These are phyloP conservation scores for Phytomonas francai DNA, from an alignment of 208 protist species.

Conservation along the genomic window DNA sequence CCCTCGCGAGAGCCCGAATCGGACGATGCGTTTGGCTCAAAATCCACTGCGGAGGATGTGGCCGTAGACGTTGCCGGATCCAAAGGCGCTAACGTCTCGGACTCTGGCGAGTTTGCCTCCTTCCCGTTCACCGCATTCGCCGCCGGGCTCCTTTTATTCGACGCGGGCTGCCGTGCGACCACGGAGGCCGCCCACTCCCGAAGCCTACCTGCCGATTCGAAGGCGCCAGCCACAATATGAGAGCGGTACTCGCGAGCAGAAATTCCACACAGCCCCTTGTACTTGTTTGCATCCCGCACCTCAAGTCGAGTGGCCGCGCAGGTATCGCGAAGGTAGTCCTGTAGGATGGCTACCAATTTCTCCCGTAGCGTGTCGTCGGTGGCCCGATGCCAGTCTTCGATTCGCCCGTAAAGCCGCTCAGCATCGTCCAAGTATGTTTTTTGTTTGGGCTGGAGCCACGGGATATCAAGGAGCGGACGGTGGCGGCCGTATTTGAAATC, in stretches of 20 bases:
- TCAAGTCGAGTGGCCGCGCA: conserved; percentile 55
- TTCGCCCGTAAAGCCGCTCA: conserved; percentile 81
- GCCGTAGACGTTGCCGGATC: background rate
- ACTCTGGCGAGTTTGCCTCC: background rate
- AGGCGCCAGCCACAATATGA: conserved; percentile 43
- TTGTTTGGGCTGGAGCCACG: conserved; percentile 62
- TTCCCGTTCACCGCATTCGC: background rate
- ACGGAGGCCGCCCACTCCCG: conserved; percentile 34
- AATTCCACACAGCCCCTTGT: conserved; percentile 41
- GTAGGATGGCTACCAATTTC: conserved; percentile 66
- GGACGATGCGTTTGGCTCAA: background rate
- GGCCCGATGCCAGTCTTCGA: conserved; percentile 67
- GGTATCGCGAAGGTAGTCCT: conserved; percentile 75
- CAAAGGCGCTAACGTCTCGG: background rate
- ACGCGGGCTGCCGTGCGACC: conserved; percentile 9
- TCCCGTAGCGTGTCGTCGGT: conserved; percentile 56
- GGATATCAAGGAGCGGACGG: conserved; percentile 58
- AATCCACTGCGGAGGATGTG: background rate
- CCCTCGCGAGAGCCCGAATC: background rate
- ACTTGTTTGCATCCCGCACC: conserved; percentile 50
- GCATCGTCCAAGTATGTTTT: conserved; percentile 86
- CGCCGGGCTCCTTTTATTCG: background rate
- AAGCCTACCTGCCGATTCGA: conserved; percentile 26
- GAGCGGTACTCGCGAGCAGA: conserved; percentile 58
- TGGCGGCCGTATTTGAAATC: conserved; percentile 67